Percentiles rank a stretch among this genome's conserved stretches.
phyloP scores from a whole-genome alignment of 768 basidiomycete species.

The Nidularia sp. region DNA sequence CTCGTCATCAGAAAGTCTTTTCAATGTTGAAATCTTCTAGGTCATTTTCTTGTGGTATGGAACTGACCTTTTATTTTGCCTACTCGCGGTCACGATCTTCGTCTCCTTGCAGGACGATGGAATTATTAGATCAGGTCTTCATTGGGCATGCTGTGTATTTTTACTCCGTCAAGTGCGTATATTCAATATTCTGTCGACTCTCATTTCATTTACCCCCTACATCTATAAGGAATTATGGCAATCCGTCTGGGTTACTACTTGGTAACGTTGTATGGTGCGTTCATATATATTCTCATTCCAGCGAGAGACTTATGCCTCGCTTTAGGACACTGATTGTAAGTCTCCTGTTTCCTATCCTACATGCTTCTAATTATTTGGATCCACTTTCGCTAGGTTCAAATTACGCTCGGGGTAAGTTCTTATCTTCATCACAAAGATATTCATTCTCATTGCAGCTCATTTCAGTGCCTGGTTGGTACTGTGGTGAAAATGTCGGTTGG shows the following conservation, averaged over 20 bases:
- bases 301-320: neutral
- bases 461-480: conserved; percentile 30
- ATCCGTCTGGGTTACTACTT: conserved; percentile 19
- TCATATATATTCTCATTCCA: neutral
- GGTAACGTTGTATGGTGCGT: conserved; percentile 31
- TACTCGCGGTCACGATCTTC: no score
- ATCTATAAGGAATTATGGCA: conserved; percentile 28
- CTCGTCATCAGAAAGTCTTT: neutral
- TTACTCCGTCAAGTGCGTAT: conserved; percentile 44
- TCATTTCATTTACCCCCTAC: conserved; percentile 3
- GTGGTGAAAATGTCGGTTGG: conserved; percentile 51
- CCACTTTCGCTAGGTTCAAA: conserved; percentile 17
- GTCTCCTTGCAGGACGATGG: conserved; percentile 31
- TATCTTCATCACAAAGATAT: neutral
- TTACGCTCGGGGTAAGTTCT: conserved; percentile 27
- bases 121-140: conserved; percentile 44
- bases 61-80: no score
- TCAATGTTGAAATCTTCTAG: conserved; percentile 7
- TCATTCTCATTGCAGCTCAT: conserved; percentile 2
- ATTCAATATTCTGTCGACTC: conserved; percentile 11
- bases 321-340: conserved; percentile 34
- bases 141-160: conserved; percentile 50
- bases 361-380: neutral
- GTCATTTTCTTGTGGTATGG: conserved; percentile 24
- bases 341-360: neutral